Evolutionary conservation across 345 rosid species (phyloP).

Genomic region (Boechera stricta): DNA sequence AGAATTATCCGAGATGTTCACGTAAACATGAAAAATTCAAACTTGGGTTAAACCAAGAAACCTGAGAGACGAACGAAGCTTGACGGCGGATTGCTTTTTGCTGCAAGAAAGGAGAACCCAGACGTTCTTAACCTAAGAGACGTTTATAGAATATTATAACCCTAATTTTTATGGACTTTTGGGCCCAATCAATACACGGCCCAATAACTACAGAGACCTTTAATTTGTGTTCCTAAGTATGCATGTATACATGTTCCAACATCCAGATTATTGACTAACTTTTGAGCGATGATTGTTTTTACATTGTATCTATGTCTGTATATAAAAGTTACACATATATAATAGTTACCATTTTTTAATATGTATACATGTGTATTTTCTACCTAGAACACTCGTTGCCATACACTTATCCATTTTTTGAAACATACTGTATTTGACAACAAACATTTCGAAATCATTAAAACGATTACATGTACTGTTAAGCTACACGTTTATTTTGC

Average conservation of each 20-base stretch:
- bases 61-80: conserved; percentile 17
- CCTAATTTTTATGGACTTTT: too few species aligned
- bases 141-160: too few species aligned
- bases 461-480: not conserved
- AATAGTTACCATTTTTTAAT: not conserved
- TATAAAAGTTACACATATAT: not conserved
- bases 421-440: conserved; percentile 1
- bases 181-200: not conserved
- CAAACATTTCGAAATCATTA: not conserved
- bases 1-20: not conserved
- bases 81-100: conserved; percentile 10
- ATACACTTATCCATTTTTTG: not conserved
- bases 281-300: not conserved
- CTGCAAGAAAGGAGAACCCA: not conserved
- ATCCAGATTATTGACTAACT: conserved; percentile 6
- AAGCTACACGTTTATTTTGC: not conserved
- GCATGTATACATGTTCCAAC: conserved; percentile 24
- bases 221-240: not conserved
- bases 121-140: too few species aligned
- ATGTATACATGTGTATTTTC: not conserved
- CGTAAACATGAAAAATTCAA: not conserved
- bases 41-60: not conserved
- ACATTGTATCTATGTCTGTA: not conserved
- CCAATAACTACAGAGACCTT: not conserved
- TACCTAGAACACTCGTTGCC: not conserved